Evolutionary conservation across 495 filamentous ascomycete genomes (phyloP).

Genomic region (Penicillium nucicola): DNA sequence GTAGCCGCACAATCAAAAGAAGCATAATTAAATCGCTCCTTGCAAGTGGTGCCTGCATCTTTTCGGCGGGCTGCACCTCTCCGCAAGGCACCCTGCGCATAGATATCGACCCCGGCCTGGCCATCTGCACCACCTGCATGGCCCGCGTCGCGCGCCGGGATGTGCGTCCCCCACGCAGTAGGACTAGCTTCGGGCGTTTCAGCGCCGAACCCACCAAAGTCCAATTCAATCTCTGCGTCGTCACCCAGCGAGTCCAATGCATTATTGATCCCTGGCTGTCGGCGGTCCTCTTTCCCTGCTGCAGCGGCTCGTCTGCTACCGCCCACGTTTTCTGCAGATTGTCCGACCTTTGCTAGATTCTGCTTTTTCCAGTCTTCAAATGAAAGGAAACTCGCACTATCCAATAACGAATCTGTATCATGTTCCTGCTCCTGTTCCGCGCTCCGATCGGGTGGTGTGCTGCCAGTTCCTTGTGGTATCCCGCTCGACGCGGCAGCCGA

Average conservation of each 20-base stretch:
- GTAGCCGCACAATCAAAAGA: constrained; percentile 96
- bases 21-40: constrained; percentile 94
- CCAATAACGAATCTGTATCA: constrained; percentile 68
- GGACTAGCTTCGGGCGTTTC: constrained; percentile 37
- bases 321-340: constrained; percentile 73
- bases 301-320: constrained; percentile 35
- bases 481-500: constrained; percentile 4
- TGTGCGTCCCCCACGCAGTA: constrained; percentile 32
- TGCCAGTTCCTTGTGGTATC: not conserved
- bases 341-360: constrained; percentile 82
- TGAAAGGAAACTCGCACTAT: constrained; percentile 85
- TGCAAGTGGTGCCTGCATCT: constrained; percentile 92
- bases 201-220: constrained; percentile 71
- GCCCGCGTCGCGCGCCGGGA: constrained; percentile 30
- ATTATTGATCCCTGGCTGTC: constrained; percentile 57
- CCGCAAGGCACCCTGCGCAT: constrained; percentile 30
- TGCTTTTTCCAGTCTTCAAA: constrained; percentile 99
- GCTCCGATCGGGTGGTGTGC: constrained; percentile 3
- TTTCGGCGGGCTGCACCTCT: constrained; percentile 61
- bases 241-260: constrained; percentile 76
- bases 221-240: constrained; percentile 85
- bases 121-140: constrained; percentile 23
- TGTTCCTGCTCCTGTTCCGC: constrained; percentile 40
- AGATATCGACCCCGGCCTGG: constrained; percentile 19
- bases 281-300: constrained; percentile 37